phyloP scores from a whole-genome alignment of 257 asterid species.

The Solanum acaule region DNA sequence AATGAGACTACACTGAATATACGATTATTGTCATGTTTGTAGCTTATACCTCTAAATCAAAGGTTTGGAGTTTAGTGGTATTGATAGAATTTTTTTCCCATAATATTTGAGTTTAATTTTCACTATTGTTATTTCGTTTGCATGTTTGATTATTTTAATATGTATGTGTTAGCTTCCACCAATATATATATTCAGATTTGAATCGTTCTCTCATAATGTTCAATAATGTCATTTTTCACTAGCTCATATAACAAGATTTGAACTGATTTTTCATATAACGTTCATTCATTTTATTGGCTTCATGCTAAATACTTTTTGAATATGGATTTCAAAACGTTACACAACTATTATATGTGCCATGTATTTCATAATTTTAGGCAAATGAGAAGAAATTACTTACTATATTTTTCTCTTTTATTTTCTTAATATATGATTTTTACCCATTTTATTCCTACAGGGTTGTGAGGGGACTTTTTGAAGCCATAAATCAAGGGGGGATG shows the following conservation, averaged over 20 bases:
- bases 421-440: background rate
- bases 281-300: background rate
- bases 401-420: background rate
- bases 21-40: background rate
- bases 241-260: background rate
- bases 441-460: constrained; percentile 29
- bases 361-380: too few species aligned
- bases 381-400: background rate
- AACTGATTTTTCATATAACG: background rate
- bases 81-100: too few species aligned
- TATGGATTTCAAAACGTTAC: background rate
- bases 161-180: background rate
- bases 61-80: background rate
- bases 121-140: background rate
- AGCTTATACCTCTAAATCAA: background rate
- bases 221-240: too few species aligned
- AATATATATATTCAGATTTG: background rate
- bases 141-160: background rate
- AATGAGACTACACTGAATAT: background rate
- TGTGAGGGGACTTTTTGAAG: constrained; percentile 65
- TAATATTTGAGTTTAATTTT: background rate
- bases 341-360: background rate
- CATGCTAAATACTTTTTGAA: background rate
- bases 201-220: too few species aligned
- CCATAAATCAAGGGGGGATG: constrained; percentile 19